These are phyloP conservation scores for Russula compacta DNA, from an alignment of 768 basidiomycete genomes.

Conservation along the genomic window DNA sequence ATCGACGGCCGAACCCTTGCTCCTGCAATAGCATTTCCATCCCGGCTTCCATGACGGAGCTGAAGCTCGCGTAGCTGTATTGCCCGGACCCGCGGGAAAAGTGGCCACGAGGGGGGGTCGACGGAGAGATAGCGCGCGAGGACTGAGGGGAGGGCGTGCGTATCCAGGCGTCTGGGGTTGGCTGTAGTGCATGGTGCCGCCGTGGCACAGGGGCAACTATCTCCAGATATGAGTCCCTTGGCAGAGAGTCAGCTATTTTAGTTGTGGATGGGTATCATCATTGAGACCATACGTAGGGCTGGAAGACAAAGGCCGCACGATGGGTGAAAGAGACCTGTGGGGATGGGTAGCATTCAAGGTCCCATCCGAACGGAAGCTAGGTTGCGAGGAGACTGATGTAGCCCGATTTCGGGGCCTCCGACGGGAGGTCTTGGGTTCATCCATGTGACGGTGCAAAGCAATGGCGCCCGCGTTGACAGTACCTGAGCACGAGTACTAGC, in stretches of 20 bases:
- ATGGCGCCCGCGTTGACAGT: background rate
- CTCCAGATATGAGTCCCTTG: constrained; percentile 7
- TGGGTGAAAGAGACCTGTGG: constrained; percentile 5
- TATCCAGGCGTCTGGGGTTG: constrained; percentile 11
- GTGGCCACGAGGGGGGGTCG: constrained; percentile 42
- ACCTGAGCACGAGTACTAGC: too few species aligned
- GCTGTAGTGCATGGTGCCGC: constrained; percentile 10
- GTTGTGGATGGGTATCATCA: background rate
- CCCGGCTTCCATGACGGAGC: constrained; percentile 35
- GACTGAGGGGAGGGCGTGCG: constrained; percentile 13
- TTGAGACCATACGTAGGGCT: constrained; percentile 1
- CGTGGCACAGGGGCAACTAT: constrained; percentile 9
- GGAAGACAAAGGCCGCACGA: background rate
- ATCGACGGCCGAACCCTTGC: constrained; percentile 44
- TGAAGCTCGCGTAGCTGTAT: constrained; percentile 31
- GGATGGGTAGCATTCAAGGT: background rate
- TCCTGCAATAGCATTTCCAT: constrained; percentile 22
- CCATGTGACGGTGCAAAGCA: background rate
- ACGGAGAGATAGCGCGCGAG: background rate
- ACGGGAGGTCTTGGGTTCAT: background rate
- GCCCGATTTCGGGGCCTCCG: background rate
- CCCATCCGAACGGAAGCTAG: constrained; percentile 1
- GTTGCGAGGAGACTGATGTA: constrained; percentile 7
- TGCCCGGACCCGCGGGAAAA: constrained; percentile 51
- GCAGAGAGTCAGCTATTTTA: background rate